Evolutionary conservation across 2,329 filamentous ascomycete genomes (phyloP).

Genomic region (Elsinoe arachidis): DNA sequence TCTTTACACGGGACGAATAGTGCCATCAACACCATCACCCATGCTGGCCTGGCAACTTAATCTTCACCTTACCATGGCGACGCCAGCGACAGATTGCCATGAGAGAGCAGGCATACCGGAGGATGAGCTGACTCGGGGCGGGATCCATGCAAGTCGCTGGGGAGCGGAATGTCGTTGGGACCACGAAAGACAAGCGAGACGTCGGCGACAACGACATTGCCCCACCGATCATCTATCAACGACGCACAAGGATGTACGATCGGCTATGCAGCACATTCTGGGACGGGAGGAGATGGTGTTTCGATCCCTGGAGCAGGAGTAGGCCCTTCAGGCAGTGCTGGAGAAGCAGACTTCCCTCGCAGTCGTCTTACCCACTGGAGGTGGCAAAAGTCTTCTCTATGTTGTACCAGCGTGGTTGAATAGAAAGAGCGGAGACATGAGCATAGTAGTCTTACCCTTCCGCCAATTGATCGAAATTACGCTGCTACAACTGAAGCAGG

Average conservation of each 20-base stretch:
- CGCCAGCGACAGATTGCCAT: background rate
- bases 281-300: background rate
- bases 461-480: slow-evolving; percentile 17
- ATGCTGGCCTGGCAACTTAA: background rate
- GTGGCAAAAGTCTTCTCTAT: slow-evolving; percentile 24
- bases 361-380: slow-evolving; percentile 19
- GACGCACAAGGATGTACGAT: background rate
- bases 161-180: background rate
- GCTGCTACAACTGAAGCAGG: slow-evolving; percentile 9
- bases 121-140: background rate
- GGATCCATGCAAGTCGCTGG: background rate
- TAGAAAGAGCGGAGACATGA: slow-evolving; percentile 15
- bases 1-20: background rate
- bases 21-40: background rate
- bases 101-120: background rate
- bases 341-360: slow-evolving; percentile 18
- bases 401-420: slow-evolving; percentile 17
- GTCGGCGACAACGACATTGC: background rate
- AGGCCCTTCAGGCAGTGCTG: slow-evolving; percentile 12
- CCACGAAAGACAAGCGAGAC: background rate
- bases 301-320: slow-evolving; percentile 16
- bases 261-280: background rate
- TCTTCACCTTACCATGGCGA: background rate
- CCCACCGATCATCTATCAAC: background rate
- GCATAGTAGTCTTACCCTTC: slow-evolving; percentile 20